Base-by-base conservation (phyloP, 495 filamentous ascomycete species). In the Thermothielavioides terrestris region DNA sequence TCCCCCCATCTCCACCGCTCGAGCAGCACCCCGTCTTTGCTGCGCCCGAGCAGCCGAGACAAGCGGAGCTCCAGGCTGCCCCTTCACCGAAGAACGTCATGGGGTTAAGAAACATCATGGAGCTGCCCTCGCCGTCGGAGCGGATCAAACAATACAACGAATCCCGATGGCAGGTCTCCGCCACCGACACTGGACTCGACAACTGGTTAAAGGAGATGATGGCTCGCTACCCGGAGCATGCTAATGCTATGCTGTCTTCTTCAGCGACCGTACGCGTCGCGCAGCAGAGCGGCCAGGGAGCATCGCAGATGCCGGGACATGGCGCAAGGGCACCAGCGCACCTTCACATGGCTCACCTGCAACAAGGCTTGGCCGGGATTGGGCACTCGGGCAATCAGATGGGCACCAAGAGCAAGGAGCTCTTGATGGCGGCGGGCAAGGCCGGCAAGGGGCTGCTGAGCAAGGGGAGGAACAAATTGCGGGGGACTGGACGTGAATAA, bases 391-490 rank as follows among this genome's bases (percentile, higher is more conserved):
- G 63, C 14, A 60, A 57, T 12, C 78, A 81, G 59, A 70, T 87
- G 44, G 83, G 85, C 40, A 73, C 78, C 17, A 86, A 85, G 68
- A 82, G 89, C 56, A 95, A 94, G 62, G 88, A 92, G 46, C 66
- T 95, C 4, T 70, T 95, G 50, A 85, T 91, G 55, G 81, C 80
- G 3, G 89, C 89, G 31, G 85, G 86, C 23, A 85, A 84, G 57
- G 84, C 86, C 20, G 87, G 89, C 11, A 94, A 92, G 68, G 89
- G 88, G 26, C 63, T 95, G 43, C 83, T 95, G 64, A 85, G 82
- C 50, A 92, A 91, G 61, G 88, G 89, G 31, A 85, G 82, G 66
- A 92, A 77, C 66, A 89, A 85, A 64, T 79, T 92, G 61, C 78
- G 80, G 48, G 74, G 60, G 35, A 73, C 73, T 32, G 82, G 83